These are phyloP conservation scores for Amanita rimosa DNA, from an alignment of 768 basidiomycete species.

Conservation along the genomic window DNA sequence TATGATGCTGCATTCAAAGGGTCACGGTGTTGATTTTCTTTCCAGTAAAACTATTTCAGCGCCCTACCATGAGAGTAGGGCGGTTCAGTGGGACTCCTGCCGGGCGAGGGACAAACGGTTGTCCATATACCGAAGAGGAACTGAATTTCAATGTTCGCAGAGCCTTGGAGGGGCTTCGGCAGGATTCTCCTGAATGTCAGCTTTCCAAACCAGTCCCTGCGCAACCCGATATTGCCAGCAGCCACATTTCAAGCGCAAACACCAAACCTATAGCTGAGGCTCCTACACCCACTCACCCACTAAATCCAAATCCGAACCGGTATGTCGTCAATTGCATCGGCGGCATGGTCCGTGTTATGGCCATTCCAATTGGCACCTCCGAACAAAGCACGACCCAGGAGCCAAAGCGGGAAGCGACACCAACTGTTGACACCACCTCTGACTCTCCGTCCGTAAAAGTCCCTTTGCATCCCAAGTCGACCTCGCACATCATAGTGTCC, in stretches of 20 bases:
- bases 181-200: not conserved
- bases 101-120: not conserved
- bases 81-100: not conserved
- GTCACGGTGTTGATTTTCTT: not conserved
- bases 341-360: not conserved
- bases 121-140: slow-evolving; percentile 2
- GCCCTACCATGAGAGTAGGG: not conserved
- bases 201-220: not conserved
- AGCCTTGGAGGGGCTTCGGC: slow-evolving; percentile 3
- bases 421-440: not conserved
- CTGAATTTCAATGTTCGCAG: slow-evolving; percentile 2
- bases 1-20: too few relatives aligned
- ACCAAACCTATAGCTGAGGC: too few relatives aligned
- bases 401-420: not conserved
- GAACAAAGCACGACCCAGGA: not conserved
- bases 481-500: not conserved
- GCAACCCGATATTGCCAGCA: not conserved
- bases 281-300: not conserved
- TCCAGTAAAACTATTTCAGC: not conserved
- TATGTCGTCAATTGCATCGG: slow-evolving; percentile 1
- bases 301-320: not conserved
- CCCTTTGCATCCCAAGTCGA: not conserved
- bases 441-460: not conserved
- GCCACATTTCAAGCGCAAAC: not conserved
- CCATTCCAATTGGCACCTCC: not conserved